Conservation (phyloP, 768 basidiomycete genomes). For the Imleria badia region DNA sequence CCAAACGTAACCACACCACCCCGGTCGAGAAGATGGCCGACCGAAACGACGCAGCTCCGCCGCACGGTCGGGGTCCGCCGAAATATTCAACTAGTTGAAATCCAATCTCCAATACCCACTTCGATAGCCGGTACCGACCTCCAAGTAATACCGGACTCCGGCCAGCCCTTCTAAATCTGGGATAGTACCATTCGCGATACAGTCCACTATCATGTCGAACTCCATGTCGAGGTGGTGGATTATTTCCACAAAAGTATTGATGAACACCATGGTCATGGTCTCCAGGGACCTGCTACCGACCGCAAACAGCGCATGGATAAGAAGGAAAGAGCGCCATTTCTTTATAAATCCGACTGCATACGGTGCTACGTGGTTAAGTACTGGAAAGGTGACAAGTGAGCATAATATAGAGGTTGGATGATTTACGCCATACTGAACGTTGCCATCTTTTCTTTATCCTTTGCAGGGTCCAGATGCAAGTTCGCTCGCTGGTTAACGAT, state of each 20-base stretch:
- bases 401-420: background rate
- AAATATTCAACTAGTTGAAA: background rate
- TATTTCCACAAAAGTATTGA: constrained; percentile 11
- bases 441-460: constrained; percentile 7
- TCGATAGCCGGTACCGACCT: background rate
- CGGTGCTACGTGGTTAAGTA: background rate
- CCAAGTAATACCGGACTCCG: background rate
- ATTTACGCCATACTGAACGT: constrained; percentile 8
- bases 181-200: constrained; percentile 11
- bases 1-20: constrained; percentile 16
- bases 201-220: constrained; percentile 12
- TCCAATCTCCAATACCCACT: background rate
- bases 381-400: background rate
- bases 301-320: background rate
- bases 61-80: constrained; percentile 6
- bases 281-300: constrained; percentile 1
- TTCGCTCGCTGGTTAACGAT: background rate
- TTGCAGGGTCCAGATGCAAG: background rate
- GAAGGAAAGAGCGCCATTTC: too few relatives aligned
- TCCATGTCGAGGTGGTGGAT: constrained; percentile 4
- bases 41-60: constrained; percentile 13
- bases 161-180: background rate
- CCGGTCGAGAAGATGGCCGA: constrained; percentile 6
- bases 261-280: constrained; percentile 1
- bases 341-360: background rate